Base-by-base conservation (phyloP, 179 eudicot genomes). In the Monotropa hypopitys region DNA sequence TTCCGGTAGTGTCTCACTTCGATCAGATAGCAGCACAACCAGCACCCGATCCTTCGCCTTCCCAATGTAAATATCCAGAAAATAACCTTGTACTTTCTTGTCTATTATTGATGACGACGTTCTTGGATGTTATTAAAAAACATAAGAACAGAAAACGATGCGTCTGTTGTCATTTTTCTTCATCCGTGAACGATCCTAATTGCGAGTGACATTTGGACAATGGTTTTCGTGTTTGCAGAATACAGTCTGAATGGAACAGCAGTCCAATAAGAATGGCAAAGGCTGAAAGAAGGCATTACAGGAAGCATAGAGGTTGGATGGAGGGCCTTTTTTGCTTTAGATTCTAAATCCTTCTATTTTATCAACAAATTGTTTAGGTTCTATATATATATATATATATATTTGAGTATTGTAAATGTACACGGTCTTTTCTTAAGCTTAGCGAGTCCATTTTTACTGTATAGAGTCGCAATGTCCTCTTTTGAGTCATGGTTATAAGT, bases 251-350 rank as follows among this genome's bases (percentile, higher is more conserved):
- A 78, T 93, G 97, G 96, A 90, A 89, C 68, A 85, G 86, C 79
- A 93, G 98, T 79, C 98, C 98, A 9, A 92, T 92, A 79, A 89
- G 97, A 82, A 93, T 93, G 98, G 93, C 90, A 12, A 92, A 89
- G 83, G 92, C 91, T 12, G 93, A 93, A 35, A 82, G 88, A 79
- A 85, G 89, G 83, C 80, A 63, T 63, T 73, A 80, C 23, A 78
- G 84, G 46, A 92, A 88, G 86, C 88, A 85, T 16, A 79, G 76
- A 83, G 86, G 94, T 77, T 93, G 98, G 94, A 80, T 82, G 71
- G 83, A 84, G 53, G 83, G 92, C 63, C 78, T 93, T 74, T 77
- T 93, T 78, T 91, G 98, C 78, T 93, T 97, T 88, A 91, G 88
- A 93, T 93, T 93, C 88, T 93, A 84, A 90, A 72, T 77, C 69